Evolutionary conservation across 306 rosid species (phyloP).

Genomic region (Fragaria vesca): DNA sequence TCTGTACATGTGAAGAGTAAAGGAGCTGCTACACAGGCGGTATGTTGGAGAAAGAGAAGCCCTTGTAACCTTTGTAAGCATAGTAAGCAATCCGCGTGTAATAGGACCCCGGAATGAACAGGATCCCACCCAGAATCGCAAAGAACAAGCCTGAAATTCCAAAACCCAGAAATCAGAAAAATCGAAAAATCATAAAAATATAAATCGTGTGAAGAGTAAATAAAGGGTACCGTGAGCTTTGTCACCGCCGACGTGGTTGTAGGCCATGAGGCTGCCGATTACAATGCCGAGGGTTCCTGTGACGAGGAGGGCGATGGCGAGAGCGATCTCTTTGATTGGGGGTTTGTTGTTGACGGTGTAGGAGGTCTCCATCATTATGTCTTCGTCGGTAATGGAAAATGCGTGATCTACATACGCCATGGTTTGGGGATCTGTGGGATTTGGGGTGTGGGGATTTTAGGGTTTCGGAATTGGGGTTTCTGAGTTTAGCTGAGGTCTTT

Average conservation of each 20-base stretch:
- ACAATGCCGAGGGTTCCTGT: conserved; percentile 75
- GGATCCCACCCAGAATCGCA: conserved; percentile 69
- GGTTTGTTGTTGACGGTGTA: conserved; percentile 79
- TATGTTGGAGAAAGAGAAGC: conserved; percentile 95
- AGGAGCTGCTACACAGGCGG: conserved; percentile 55
- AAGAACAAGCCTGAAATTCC: conserved; percentile 72
- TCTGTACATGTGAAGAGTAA: conserved; percentile 34
- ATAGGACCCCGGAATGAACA: conserved; percentile 96
- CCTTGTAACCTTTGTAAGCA: conserved; percentile 95
- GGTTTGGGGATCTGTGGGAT: not conserved
- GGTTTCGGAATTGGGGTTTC: conserved; percentile 1
- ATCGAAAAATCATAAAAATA: not conserved
- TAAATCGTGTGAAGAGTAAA: not conserved
- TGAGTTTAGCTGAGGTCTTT: not conserved
- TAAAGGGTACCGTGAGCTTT: conserved; percentile 71
- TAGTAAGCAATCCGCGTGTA: conserved; percentile 97
- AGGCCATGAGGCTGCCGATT: conserved; percentile 75
- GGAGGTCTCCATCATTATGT: conserved; percentile 78
- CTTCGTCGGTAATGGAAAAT: conserved; percentile 92
- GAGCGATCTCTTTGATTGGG: conserved; percentile 92
- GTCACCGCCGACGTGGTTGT: conserved; percentile 91
- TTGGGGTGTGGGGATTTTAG: not conserved
- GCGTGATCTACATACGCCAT: conserved; percentile 98
- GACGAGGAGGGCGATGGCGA: conserved; percentile 83
- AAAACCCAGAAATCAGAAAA: not conserved